These are phyloP conservation scores for Penicillium freii DNA, from an alignment of 2,329 filamentous ascomycete species.

Conservation along the genomic window DNA sequence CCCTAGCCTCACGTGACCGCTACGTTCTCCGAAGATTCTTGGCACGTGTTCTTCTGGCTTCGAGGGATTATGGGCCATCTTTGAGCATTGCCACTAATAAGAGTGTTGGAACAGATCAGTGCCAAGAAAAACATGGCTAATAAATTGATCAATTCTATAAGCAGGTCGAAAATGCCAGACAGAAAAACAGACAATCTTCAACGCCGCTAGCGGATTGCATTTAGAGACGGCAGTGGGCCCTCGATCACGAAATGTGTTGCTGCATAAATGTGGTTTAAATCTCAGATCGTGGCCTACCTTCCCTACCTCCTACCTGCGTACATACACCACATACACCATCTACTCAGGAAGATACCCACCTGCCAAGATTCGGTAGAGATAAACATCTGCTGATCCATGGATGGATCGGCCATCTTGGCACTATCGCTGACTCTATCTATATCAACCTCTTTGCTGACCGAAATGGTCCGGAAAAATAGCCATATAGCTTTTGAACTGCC, in stretches of 20 bases:
- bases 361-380: neutral
- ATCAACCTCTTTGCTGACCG: neutral
- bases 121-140: neutral
- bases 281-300: neutral
- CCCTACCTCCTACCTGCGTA: neutral
- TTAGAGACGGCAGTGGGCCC: neutral
- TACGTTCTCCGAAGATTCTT: constrained; percentile 9
- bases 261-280: neutral
- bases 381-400: neutral
- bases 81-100: neutral
- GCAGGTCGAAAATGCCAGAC: too few relatives aligned
- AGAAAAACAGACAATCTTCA: too few relatives aligned
- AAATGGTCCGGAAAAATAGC: neutral
- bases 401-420: neutral
- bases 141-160: neutral
- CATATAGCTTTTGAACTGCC: neutral
- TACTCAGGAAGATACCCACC: neutral
- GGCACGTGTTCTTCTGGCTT: neutral
- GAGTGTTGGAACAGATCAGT: neutral
- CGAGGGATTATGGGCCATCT: neutral
- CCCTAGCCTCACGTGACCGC: neutral
- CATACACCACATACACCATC: neutral
- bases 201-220: neutral
- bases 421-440: neutral
- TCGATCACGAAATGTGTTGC: neutral